Conservation (phyloP, 495 filamentous ascomycete species). For the Penicillium paxilli region DNA sequence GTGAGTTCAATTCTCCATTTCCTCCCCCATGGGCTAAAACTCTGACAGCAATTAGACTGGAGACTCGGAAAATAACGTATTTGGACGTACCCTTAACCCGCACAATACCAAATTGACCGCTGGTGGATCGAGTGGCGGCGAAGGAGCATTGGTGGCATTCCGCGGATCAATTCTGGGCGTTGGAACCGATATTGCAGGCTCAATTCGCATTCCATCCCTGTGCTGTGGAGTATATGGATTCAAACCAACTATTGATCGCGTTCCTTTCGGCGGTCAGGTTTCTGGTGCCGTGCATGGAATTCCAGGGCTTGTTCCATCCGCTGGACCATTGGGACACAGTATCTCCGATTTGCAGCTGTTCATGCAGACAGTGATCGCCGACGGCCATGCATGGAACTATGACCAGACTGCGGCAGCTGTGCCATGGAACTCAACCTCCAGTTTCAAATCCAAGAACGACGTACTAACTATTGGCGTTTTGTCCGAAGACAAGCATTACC, state of each 20-base stretch:
- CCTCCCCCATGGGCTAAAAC: too few relatives aligned
- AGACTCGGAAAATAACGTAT: constrained; percentile 25
- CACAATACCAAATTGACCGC: constrained; percentile 50
- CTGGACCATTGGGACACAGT: constrained; percentile 58
- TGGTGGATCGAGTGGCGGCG: constrained; percentile 61
- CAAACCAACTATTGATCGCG: constrained; percentile 54
- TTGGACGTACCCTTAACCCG: constrained; percentile 51
- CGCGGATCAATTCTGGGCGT: constrained; percentile 58
- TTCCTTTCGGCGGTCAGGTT: constrained; percentile 44
- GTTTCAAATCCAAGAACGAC: background rate
- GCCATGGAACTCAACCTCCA: constrained; percentile 12
- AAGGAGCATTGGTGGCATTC: constrained; percentile 56
- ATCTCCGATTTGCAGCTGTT: constrained; percentile 58
- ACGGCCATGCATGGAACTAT: constrained; percentile 46
- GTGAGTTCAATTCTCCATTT: constrained; percentile 6
- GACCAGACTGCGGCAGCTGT: constrained; percentile 14
- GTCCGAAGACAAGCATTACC: constrained; percentile 48
- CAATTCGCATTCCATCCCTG: constrained; percentile 60
- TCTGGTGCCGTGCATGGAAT: constrained; percentile 13
- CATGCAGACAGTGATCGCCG: constrained; percentile 50
- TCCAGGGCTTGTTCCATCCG: constrained; percentile 11
- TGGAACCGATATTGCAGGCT: constrained; percentile 63
- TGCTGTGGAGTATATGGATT: constrained; percentile 63
- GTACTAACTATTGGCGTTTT: constrained; percentile 51
- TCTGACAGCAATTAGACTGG: too few relatives aligned